A percentile compares a stretch with the other conserved stretches of the same genome.
Conservation (phyloP, 1,284 basidiomycete genomes). For the Tylopilus sp. region DNA sequence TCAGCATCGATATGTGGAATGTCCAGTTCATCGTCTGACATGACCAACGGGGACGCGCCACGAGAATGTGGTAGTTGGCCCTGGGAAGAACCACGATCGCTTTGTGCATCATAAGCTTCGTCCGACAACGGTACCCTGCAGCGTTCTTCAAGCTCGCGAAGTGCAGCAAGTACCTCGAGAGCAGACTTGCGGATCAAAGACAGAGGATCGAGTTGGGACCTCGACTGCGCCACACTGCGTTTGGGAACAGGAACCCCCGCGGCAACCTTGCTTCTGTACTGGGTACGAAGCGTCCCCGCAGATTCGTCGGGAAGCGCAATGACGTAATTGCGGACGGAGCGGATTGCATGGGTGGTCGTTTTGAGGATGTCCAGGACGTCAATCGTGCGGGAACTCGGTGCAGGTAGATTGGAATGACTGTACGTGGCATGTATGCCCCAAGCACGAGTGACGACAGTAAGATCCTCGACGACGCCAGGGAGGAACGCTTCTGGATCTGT, state of each 20-base stretch:
- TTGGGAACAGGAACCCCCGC: conserved; percentile 50
- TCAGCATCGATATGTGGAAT: conserved; percentile 59
- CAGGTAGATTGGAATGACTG: conserved; percentile 13
- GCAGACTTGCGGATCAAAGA: conserved; percentile 77
- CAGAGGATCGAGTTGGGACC: conserved; percentile 66
- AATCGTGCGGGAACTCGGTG: conserved; percentile 25
- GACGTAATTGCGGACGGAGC: conserved; percentile 84
- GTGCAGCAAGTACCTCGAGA: conserved; percentile 78
- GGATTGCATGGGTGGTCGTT: conserved; percentile 80
- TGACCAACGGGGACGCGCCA: conserved; percentile 57
- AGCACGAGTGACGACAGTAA: conserved; percentile 65
- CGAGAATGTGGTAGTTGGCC: conserved; percentile 53
- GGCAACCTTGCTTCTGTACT: conserved; percentile 58
- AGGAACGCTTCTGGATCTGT: conserved; percentile 78
- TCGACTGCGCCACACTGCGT: conserved; percentile 40
- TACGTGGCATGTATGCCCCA: conserved; percentile 60
- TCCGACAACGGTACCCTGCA: conserved; percentile 74
- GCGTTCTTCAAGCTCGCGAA: conserved; percentile 78
- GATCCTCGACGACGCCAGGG: conserved; percentile 77
- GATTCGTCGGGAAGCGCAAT: conserved; percentile 83
- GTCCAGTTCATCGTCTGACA: conserved; percentile 54
- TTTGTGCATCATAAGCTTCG: conserved; percentile 81
- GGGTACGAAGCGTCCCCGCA: conserved; percentile 61
- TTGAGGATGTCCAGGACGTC: conserved; percentile 79
- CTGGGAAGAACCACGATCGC: conserved; percentile 64